phyloP scores from a whole-genome alignment of 495 filamentous ascomycete species.

The Annulohypoxylon maeteangense region DNA sequence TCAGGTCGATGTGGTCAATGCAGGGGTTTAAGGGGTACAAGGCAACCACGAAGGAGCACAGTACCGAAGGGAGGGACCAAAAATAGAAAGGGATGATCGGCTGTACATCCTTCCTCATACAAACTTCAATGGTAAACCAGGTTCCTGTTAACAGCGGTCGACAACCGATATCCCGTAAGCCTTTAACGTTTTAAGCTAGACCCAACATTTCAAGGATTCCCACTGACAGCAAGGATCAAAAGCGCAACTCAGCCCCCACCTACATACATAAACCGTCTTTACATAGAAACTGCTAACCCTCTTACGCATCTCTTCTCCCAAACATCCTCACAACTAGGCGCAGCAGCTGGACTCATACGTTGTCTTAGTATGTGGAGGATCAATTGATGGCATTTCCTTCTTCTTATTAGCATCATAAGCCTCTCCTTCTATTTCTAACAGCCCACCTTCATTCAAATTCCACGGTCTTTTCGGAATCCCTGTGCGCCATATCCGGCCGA shows the following conservation, averaged over 20 bases:
- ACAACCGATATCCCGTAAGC: not conserved
- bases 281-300: slow-evolving; percentile 14
- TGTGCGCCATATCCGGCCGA: slow-evolving; percentile 13
- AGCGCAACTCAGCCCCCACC: not conserved
- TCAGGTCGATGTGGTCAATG: slow-evolving; percentile 21
- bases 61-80: slow-evolving; percentile 5
- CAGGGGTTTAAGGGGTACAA: slow-evolving; percentile 26
- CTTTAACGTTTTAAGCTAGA: not conserved
- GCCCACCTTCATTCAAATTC: slow-evolving; percentile 32
- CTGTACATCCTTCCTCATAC: slow-evolving; percentile 13
- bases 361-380: slow-evolving; percentile 32
- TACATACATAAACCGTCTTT: slow-evolving; percentile 13
- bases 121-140: not conserved
- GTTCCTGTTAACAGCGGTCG: slow-evolving; percentile 21
- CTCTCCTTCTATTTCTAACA: slow-evolving; percentile 24
- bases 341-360: slow-evolving; percentile 23
- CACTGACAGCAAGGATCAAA: not conserved
- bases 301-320: slow-evolving; percentile 8
- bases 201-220: slow-evolving; percentile 8
- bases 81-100: slow-evolving; percentile 19
- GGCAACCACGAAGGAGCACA: not conserved
- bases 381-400: slow-evolving; percentile 34
- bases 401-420: slow-evolving; percentile 26
- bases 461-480: slow-evolving; percentile 26
- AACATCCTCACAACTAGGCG: slow-evolving; percentile 15